Conservation (phyloP, 495 filamentous ascomycete species). For the Penicillium ucsense region DNA sequence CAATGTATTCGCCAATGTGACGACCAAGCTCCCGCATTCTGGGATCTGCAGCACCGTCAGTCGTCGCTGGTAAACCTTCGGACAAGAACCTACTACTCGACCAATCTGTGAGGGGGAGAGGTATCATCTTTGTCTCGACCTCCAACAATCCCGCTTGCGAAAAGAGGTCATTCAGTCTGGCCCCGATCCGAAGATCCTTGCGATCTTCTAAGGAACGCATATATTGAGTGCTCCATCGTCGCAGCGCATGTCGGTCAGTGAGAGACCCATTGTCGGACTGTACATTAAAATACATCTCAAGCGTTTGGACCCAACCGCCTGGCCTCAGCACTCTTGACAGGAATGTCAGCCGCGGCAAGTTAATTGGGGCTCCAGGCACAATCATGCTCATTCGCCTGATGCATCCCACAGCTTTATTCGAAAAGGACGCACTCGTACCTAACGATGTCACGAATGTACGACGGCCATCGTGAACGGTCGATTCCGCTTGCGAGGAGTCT, state of each 20-base stretch:
- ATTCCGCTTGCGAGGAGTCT: conserved; percentile 72
- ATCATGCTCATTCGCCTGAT: too few relatives aligned
- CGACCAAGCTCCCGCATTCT: conserved; percentile 53
- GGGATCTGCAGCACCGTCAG: conserved; percentile 34
- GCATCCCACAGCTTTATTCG: too few relatives aligned
- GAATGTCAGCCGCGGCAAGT: conserved; percentile 10
- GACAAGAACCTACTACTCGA: conserved; percentile 45
- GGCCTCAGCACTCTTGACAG: conserved; percentile 45
- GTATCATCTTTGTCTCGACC: conserved; percentile 61
- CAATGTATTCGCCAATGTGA: conserved; percentile 51
- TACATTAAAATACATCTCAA: conserved; percentile 77
- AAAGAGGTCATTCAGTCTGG: conserved; percentile 53
- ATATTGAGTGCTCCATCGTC: conserved; percentile 63
- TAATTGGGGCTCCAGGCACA: neutral
- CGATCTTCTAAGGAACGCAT: conserved; percentile 53
- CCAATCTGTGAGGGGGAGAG: conserved; percentile 67
- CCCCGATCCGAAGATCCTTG: conserved; percentile 63
- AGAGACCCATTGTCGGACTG: conserved; percentile 87
- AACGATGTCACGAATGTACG: conserved; percentile 71
- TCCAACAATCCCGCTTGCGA: conserved; percentile 62
- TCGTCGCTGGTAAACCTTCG: too few relatives aligned
- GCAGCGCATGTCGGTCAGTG: conserved; percentile 57
- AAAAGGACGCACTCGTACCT: conserved; percentile 27
- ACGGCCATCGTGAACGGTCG: conserved; percentile 62
- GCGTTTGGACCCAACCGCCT: conserved; percentile 85